Conservation (phyloP, 768 basidiomycete species). For the Boletus reticulatus region DNA sequence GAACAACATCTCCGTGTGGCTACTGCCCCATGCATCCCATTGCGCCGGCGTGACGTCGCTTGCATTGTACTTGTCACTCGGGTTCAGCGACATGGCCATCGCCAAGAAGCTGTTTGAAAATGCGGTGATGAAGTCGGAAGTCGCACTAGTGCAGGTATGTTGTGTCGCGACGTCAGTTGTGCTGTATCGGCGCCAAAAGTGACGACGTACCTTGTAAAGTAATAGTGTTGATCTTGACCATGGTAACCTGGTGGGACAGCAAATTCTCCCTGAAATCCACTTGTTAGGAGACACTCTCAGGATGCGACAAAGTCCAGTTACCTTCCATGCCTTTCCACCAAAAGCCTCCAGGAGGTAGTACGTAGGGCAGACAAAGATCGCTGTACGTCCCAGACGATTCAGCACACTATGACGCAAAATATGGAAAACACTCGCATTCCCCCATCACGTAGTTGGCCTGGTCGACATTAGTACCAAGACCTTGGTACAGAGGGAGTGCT, state of each 20-base stretch:
- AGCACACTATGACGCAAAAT: background rate
- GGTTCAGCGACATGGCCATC: background rate
- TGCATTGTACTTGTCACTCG: background rate
- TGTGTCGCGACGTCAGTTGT: background rate
- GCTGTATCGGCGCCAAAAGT: background rate
- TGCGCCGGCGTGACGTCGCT: background rate
- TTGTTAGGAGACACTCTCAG: background rate
- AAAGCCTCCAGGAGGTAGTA: constrained; percentile 5
- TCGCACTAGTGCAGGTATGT: background rate
- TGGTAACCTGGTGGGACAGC: constrained; percentile 4
- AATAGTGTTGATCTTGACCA: background rate
- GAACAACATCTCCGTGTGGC: constrained; percentile 6
- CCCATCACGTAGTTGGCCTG: constrained; percentile 1
- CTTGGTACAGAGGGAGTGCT: background rate
- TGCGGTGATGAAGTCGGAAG: constrained; percentile 1
- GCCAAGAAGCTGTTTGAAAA: constrained; percentile 6
- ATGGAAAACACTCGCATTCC: background rate
- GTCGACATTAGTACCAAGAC: background rate
- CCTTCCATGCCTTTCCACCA: constrained; percentile 5
- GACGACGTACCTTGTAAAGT: constrained; percentile 1
- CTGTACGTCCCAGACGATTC: background rate
- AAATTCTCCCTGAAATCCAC: constrained; percentile 1
- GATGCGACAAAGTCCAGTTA: background rate
- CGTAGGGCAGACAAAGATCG: constrained; percentile 5
- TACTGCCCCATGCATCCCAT: background rate